Evolutionary conservation across 176 grass and related monocot species (phyloP), one percentile per base, ranked within the genome.

Genomic region (Zizania latifolia): DNA sequence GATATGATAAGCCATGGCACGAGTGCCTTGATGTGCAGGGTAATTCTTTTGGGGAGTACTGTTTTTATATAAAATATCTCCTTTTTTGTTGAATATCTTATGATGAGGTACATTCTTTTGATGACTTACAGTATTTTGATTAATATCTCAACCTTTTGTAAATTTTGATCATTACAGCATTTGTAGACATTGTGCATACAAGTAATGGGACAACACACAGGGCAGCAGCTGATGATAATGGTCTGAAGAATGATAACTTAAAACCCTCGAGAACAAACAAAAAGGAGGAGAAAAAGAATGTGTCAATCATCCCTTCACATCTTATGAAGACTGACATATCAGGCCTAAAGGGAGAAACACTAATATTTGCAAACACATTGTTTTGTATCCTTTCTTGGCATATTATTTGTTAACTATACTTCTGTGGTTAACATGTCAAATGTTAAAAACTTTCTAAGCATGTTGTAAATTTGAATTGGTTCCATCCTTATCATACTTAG

Each of bases 1-100:
- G 90, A 87, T 92, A 97, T 58, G 90, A 97, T 78, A 97, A 97
- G 67, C 91, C 94, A 86, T 97, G 94, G 88, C 83, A 97, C 21
- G 91, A 97, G 48, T 97, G 94, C 71, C 86, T 97, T 78, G 86
- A 97, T 89, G 86, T 97, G 51, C 90, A 97, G 58, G 89, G 94
- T 97, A 91, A 84, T 62, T 76, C 27, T 45, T 70, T 89, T 45
- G 69, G 32, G 13, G 40, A 70, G 34, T 36, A 82, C 37, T 35
- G 50, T 55, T 80, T 60, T 19, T 64, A 17, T 66, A 39, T 67
- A 59, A 38, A 29, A 51, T 48, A 13, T 17, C 17, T 56, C 24
- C 43, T 45, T 65, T 70, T 69, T 34, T 58, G 17, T 65, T 78
- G 77, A 21, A 77, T 36, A 77, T 60, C 56, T 81, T 44, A 48